Conservation (phyloP, 164 flowering plant genomes). For the Vitis rupestris region DNA sequence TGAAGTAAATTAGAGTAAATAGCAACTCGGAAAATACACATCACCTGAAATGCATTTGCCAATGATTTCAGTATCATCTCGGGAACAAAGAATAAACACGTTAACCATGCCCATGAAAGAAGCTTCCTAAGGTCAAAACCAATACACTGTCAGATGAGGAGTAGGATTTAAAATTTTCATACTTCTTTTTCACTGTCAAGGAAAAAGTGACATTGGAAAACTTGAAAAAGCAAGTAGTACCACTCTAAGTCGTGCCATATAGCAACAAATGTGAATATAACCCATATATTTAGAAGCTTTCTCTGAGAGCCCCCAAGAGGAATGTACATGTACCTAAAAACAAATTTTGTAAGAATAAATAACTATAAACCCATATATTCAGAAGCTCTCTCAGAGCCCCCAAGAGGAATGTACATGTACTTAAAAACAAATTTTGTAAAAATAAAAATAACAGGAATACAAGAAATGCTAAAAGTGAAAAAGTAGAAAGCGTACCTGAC, state of each 20-base stretch:
- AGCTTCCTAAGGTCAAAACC: slow-evolving; percentile 68
- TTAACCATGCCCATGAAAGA: slow-evolving; percentile 99
- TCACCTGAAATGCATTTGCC: slow-evolving; percentile 60
- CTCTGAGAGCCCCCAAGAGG: slow-evolving; percentile 92
- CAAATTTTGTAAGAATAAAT: background rate
- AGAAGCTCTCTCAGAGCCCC: slow-evolving; percentile 81
- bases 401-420: slow-evolving; percentile 96
- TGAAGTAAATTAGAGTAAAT: background rate
- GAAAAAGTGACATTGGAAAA: background rate
- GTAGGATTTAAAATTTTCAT: background rate
- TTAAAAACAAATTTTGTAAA: slow-evolving; percentile 26
- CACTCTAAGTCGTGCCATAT: slow-evolving; percentile 98
- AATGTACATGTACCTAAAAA: slow-evolving; percentile 83
- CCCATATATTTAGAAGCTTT: slow-evolving; percentile 88
- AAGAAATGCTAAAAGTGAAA: slow-evolving; percentile 2
- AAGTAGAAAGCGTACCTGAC: slow-evolving; percentile 54
- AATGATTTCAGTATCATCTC: slow-evolving; percentile 83
- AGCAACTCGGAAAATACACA: background rate
- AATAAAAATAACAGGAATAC: background rate
- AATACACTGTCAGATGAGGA: slow-evolving; percentile 7
- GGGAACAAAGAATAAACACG: slow-evolving; percentile 87
- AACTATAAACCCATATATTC: slow-evolving; percentile 14
- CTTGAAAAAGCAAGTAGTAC: slow-evolving; percentile 34
- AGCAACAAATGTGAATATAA: slow-evolving; percentile 97
- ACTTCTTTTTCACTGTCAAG: background rate